Evolutionary conservation across 2,329 filamentous ascomycete species (phyloP).

Genomic region (Pleoardoris graminearum): DNA sequence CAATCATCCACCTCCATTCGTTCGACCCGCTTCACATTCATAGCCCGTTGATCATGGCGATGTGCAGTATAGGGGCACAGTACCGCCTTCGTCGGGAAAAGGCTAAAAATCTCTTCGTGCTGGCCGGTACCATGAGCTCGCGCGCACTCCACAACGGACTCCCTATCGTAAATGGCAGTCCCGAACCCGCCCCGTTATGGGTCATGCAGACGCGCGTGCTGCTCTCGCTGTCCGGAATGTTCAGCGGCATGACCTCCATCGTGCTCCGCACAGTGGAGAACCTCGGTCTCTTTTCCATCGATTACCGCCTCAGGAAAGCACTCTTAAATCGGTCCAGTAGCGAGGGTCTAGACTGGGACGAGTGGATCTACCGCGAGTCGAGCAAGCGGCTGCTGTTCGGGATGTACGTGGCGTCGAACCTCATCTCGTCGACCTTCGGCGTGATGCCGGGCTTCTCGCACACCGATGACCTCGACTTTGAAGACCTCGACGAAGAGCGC

Average conservation of each 20-base stretch:
- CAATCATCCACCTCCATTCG: slow-evolving; percentile 40
- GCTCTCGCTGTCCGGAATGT: slow-evolving; percentile 33
- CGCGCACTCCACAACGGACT: slow-evolving; percentile 13
- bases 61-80: slow-evolving; percentile 44
- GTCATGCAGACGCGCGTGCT: slow-evolving; percentile 37
- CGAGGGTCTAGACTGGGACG: slow-evolving; percentile 25
- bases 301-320: slow-evolving; percentile 24
- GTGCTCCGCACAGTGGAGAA: slow-evolving; percentile 19
- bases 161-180: slow-evolving; percentile 7
- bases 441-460: slow-evolving; percentile 38
- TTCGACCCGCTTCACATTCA: slow-evolving; percentile 30
- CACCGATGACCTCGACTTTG: slow-evolving; percentile 40
- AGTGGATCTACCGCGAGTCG: slow-evolving; percentile 36
- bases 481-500: slow-evolving; percentile 38
- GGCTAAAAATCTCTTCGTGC: slow-evolving; percentile 26
- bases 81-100: slow-evolving; percentile 39
- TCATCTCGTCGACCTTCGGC: slow-evolving; percentile 39
- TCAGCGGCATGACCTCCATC: slow-evolving; percentile 26
- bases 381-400: slow-evolving; percentile 38
- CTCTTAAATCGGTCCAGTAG: slow-evolving; percentile 15
- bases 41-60: slow-evolving; percentile 38
- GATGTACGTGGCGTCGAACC: slow-evolving; percentile 38
- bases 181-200: slow-evolving; percentile 28
- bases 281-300: slow-evolving; percentile 22
- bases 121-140: slow-evolving; percentile 20